These are phyloP conservation scores for Tolypocladium endophyticum DNA, from an alignment of 2,329 filamentous ascomycete species.

Conservation along the genomic window DNA sequence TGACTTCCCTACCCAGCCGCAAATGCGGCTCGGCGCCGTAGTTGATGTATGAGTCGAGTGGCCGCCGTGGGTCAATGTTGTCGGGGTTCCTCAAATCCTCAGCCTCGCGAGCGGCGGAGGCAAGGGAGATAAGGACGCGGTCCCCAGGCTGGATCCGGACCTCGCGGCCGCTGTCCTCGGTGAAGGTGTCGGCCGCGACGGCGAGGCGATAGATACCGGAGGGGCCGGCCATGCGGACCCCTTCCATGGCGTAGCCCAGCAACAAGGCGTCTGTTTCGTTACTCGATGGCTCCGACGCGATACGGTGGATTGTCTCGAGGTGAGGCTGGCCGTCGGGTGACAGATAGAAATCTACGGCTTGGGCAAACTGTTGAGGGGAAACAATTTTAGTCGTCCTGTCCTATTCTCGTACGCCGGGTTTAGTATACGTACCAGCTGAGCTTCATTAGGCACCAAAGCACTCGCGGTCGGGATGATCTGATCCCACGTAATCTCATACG, in stretches of 20 bases:
- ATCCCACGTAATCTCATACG: constrained; percentile 58
- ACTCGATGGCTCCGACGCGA: constrained; percentile 43
- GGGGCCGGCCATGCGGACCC: constrained; percentile 55
- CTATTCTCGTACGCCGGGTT: too few species aligned
- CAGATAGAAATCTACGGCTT: constrained; percentile 64
- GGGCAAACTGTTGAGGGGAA: constrained; percentile 43
- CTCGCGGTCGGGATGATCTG: constrained; percentile 59
- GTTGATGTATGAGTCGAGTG: constrained; percentile 53
- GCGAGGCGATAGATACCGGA: constrained; percentile 51
- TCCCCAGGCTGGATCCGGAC: constrained; percentile 44
- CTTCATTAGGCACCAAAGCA: constrained; percentile 60
- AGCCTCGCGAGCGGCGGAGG: constrained; percentile 43
- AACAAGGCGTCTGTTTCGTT: constrained; percentile 53
- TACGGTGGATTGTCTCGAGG: constrained; percentile 47
- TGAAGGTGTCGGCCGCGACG: constrained; percentile 30
- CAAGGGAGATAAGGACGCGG: constrained; percentile 54
- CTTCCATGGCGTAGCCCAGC: constrained; percentile 62
- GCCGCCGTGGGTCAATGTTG: constrained; percentile 51
- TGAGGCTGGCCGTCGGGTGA: constrained; percentile 43
- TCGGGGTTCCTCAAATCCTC: constrained; percentile 50
- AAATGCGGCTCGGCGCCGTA: constrained; percentile 53
- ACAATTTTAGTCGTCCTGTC: background rate
- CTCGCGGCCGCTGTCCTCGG: constrained; percentile 39
- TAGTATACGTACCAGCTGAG: constrained; percentile 43
- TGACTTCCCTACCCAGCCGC: constrained; percentile 50